Percentiles rank a stretch among this genome's conserved stretches.
These are phyloP conservation scores for Phialocephala sp. DNA, from an alignment of 2,329 filamentous ascomycete genomes.

Conservation along the genomic window DNA sequence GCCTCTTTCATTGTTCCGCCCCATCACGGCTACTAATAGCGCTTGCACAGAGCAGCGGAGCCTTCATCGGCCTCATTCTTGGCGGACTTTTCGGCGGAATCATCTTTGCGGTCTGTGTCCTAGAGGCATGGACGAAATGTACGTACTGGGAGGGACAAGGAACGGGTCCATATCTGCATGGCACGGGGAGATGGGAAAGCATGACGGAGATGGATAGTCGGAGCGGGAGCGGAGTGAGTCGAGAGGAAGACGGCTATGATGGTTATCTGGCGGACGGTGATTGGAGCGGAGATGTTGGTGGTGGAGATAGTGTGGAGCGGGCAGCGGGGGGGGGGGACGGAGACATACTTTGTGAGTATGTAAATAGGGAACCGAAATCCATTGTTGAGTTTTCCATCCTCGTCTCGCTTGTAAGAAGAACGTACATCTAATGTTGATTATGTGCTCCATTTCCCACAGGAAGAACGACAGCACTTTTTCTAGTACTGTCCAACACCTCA, in stretches of 20 bases:
- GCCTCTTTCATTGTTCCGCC: not conserved
- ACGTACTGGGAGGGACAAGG: not conserved
- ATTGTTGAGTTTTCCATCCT: too few relatives aligned
- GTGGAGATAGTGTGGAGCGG: not conserved
- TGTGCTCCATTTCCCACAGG: too few relatives aligned
- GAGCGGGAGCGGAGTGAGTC: not conserved
- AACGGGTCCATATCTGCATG: not conserved
- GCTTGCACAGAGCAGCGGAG: not conserved
- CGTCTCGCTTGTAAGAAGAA: too few relatives aligned
- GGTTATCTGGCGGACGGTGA: too few relatives aligned
- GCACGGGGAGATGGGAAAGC: not conserved
- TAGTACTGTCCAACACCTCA: too few relatives aligned
- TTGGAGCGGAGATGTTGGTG: not conserved
- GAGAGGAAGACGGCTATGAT: not conserved
- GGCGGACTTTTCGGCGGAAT: not conserved
- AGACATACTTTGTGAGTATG: not conserved
- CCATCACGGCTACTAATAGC: not conserved
- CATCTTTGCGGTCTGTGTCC: not conserved
- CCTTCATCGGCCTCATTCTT: not conserved
- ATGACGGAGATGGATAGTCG: slow-evolving; percentile 1
- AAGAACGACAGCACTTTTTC: not conserved
- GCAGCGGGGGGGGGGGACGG: not conserved
- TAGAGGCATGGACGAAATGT: not conserved
- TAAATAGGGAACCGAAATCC: not conserved
- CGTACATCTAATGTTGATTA: too few relatives aligned